Conservation (phyloP, 495 filamentous ascomycete genomes). For the Aspergillus bertholletiae region DNA sequence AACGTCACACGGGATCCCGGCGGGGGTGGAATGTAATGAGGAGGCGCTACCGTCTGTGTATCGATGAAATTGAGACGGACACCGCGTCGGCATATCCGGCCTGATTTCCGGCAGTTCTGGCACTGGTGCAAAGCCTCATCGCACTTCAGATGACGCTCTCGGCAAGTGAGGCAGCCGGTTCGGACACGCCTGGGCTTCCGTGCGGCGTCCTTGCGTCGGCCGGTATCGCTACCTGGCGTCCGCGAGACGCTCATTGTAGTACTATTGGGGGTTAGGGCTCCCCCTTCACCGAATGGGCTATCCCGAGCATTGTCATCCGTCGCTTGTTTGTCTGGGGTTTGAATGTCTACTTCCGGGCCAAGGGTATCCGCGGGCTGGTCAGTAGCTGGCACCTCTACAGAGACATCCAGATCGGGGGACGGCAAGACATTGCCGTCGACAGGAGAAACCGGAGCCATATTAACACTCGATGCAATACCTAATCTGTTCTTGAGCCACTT, state of each 20-base stretch:
- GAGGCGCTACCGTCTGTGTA: constrained; percentile 67
- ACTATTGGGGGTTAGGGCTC: constrained; percentile 20
- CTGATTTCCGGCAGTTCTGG: constrained; percentile 86
- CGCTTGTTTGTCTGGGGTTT: not conserved
- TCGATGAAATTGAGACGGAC: constrained; percentile 93
- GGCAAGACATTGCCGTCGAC: constrained; percentile 3
- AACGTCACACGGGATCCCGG: constrained; percentile 72
- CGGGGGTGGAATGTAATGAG: constrained; percentile 54
- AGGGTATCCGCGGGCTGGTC: not conserved
- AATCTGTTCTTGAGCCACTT: not conserved
- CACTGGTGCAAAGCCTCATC: constrained; percentile 82
- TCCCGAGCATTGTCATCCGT: not conserved
- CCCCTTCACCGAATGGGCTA: constrained; percentile 2
- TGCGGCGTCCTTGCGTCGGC: constrained; percentile 24
- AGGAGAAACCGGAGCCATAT: constrained; percentile 8
- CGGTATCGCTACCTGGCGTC: constrained; percentile 10
- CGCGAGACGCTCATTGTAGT: constrained; percentile 7
- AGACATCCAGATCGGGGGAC: constrained; percentile 2
- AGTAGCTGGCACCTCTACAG: not conserved
- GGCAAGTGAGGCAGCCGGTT: constrained; percentile 75
- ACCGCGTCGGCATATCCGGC: constrained; percentile 78
- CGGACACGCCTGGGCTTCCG: constrained; percentile 67
- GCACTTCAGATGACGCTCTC: constrained; percentile 73
- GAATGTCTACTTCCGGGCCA: not conserved
- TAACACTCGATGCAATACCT: not conserved